A percentile compares a stretch with the other conserved stretches of the same genome.
phyloP scores from a whole-genome alignment of 2,329 filamentous ascomycete genomes.

The Byssothecium circinans region DNA sequence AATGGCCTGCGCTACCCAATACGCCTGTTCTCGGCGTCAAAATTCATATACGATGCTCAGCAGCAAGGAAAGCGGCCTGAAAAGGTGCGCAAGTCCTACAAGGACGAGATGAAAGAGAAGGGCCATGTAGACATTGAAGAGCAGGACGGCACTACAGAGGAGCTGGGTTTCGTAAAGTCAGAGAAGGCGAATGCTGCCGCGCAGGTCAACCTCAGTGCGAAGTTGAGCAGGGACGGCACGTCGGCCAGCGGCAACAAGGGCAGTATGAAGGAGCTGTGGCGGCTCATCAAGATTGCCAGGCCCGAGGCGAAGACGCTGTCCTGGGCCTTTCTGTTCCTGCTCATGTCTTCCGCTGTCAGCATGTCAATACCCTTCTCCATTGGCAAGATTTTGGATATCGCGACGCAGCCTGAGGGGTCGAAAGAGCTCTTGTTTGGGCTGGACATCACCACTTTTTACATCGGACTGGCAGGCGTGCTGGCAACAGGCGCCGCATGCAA shows the following conservation, averaged over 20 bases:
- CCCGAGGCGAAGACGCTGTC: conserved; percentile 79
- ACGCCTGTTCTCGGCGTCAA: conserved; percentile 34
- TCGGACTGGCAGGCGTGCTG: conserved; percentile 71
- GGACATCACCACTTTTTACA: conserved; percentile 84
- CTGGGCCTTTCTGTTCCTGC: conserved; percentile 80
- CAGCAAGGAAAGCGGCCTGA: conserved; percentile 15
- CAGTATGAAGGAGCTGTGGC: conserved; percentile 73
- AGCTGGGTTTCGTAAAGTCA: conserved; percentile 68
- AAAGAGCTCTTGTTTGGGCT: conserved; percentile 78
- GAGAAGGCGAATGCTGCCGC: conserved; percentile 86
- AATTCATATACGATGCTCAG: conserved; percentile 27
- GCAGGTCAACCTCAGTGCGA: conserved; percentile 85
- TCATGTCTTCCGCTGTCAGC: conserved; percentile 88
- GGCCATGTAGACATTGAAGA: conserved; percentile 40
- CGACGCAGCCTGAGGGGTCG: conserved; percentile 69
- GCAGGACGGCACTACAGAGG: conserved; percentile 54
- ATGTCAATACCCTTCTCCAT: conserved; percentile 98
- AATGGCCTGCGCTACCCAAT: conserved; percentile 27
- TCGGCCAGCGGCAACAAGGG: conserved; percentile 53
- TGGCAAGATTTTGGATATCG: conserved; percentile 90
- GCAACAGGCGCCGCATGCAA: conserved; percentile 85
- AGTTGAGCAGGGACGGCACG: conserved; percentile 76
- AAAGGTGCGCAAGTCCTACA: conserved; percentile 38
- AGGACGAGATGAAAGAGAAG: conserved; percentile 43
- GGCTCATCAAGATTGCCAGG: conserved; percentile 83